Conservation (phyloP, 169 alveolate genomes). For the Pseudocohnilembus persalinus region DNA sequence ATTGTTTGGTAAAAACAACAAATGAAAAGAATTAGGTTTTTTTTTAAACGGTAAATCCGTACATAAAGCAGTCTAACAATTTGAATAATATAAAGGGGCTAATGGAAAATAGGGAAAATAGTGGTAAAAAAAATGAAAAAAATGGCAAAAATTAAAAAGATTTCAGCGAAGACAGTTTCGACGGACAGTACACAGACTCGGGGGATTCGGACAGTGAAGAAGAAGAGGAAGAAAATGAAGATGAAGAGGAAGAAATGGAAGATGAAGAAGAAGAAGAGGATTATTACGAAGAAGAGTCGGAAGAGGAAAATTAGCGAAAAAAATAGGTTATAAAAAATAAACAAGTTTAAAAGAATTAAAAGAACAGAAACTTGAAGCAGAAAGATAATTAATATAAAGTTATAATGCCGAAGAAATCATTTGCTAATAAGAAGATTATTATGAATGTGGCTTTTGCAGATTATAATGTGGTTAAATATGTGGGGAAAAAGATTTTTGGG, state of each 20-base stretch:
- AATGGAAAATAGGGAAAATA: too few relatives aligned
- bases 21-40: too few relatives aligned
- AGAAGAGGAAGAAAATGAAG: neutral
- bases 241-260: slow-evolving; percentile 8
- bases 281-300: too few relatives aligned
- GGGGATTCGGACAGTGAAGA: slow-evolving; percentile 9
- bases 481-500: slow-evolving; percentile 43
- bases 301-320: slow-evolving; percentile 1
- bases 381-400: neutral
- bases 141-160: too few relatives aligned
- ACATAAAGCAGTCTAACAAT: too few relatives aligned
- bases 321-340: neutral
- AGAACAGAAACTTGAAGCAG: neutral
- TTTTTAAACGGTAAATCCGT: too few relatives aligned
- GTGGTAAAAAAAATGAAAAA: too few relatives aligned
- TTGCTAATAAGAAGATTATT: neutral
- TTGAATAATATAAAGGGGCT: too few relatives aligned
- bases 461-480: slow-evolving; percentile 52
- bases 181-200: slow-evolving; percentile 19
- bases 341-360: neutral
- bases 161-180: neutral
- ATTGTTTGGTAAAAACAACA: too few relatives aligned
- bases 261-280: neutral
- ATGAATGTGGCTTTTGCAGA: slow-evolving; percentile 37
- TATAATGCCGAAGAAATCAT: neutral